phyloP scores from a whole-genome alignment of 257 asterid species.

The Echites panduratus region DNA sequence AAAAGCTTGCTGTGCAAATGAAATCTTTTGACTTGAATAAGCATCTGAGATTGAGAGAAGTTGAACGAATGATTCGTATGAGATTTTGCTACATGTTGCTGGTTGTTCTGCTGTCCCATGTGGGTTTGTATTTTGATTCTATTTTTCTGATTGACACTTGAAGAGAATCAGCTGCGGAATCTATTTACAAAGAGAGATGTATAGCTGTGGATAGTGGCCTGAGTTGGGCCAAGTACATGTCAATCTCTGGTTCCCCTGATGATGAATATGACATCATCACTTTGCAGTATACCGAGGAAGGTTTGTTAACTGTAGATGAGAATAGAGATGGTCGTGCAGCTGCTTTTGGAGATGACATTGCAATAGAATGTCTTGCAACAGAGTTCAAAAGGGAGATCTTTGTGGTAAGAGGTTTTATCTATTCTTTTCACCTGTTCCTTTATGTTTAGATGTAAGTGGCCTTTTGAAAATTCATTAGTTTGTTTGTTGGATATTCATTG shows the following conservation, averaged over 20 bases:
- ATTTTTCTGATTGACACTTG: slow-evolving; percentile 33
- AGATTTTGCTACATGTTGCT: background rate
- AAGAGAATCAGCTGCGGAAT: slow-evolving; percentile 90
- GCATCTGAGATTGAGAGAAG: background rate
- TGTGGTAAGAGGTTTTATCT: slow-evolving; percentile 56
- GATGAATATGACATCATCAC: slow-evolving; percentile 88
- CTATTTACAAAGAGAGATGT: slow-evolving; percentile 88
- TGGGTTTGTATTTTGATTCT: slow-evolving; percentile 22
- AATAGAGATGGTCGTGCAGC: slow-evolving; percentile 82
- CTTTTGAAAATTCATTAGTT: background rate
- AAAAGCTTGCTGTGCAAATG: background rate
- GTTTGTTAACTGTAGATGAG: slow-evolving; percentile 77
- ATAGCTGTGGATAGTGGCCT: slow-evolving; percentile 71
- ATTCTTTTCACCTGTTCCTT: background rate
- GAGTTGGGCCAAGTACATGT: slow-evolving; percentile 97
- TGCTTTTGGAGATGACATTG: slow-evolving; percentile 97
- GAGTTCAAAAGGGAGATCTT: slow-evolving; percentile 89
- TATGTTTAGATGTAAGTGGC: background rate
- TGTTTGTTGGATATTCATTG: background rate
- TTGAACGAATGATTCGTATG: background rate
- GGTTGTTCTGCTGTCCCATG: background rate
- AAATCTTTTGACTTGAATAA: too few species aligned
- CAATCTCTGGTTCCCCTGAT: slow-evolving; percentile 72
- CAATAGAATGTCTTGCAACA: slow-evolving; percentile 90
- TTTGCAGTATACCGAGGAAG: slow-evolving; percentile 90